These are phyloP conservation scores for Phytophthora boehmeriae DNA, from an alignment of 352 stramenopile species.

Conservation along the genomic window DNA sequence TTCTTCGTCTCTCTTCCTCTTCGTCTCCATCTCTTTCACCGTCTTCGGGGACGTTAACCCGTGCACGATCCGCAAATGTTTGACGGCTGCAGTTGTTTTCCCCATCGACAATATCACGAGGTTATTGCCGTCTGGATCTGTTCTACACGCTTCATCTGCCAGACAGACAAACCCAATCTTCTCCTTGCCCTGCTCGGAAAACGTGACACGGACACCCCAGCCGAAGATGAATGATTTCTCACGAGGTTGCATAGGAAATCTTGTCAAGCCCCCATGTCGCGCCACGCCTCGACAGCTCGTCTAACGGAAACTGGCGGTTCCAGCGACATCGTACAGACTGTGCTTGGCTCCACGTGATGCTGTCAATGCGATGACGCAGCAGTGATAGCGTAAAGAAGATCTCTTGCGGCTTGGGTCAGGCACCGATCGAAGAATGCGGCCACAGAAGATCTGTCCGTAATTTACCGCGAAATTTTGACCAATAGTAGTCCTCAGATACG, in stretches of 20 bases:
- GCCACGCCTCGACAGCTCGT: background rate
- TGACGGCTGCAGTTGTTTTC: background rate
- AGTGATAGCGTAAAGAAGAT: background rate
- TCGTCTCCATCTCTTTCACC: background rate
- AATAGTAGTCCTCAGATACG: background rate
- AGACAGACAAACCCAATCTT: slow-evolving; percentile 1
- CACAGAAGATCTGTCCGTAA: background rate
- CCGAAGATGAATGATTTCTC: slow-evolving; percentile 5
- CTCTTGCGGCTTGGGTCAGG: background rate
- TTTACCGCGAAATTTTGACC: background rate
- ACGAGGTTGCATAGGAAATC: background rate
- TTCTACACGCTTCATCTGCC: slow-evolving; percentile 4
- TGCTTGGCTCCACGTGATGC: background rate
- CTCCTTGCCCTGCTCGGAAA: background rate
- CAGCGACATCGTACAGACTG: background rate
- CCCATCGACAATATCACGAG: background rate
- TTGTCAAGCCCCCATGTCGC: background rate
- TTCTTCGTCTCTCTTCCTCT: slow-evolving; percentile 6
- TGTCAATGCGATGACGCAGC: background rate
- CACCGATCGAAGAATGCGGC: background rate
- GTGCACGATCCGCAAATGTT: slow-evolving; percentile 3
- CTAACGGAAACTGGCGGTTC: background rate
- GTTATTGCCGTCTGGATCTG: background rate
- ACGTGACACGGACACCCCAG: slow-evolving; percentile 5
- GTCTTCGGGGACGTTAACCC: background rate